A percentile compares a stretch with the other conserved stretches of the same genome.
phyloP scores from a whole-genome alignment of 225 moss, liverwort and hornwort genomes.

The Neckera pumila region DNA sequence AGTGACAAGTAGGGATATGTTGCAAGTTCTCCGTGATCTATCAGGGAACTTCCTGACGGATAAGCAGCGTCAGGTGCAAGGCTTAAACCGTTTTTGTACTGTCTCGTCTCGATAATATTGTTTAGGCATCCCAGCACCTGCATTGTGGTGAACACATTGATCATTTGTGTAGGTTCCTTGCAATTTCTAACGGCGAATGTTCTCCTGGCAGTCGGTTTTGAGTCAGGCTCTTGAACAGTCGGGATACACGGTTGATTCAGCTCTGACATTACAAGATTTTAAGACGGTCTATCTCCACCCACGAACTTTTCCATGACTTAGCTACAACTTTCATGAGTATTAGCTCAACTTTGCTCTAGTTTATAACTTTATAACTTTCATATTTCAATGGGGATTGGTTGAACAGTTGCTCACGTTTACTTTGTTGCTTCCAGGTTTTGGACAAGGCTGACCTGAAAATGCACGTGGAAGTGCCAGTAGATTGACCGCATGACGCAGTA shows the following conservation, averaged over 20 bases:
- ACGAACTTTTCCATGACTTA: not conserved
- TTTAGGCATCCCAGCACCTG: not conserved
- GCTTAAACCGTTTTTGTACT: not conserved
- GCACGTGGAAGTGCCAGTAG: constrained; percentile 91
- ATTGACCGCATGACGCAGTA: constrained; percentile 10
- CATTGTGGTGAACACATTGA: not conserved
- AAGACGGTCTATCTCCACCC: constrained; percentile 32
- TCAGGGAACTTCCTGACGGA: constrained; percentile 78
- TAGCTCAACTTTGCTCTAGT: not conserved
- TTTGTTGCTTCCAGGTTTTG: constrained; percentile 49
- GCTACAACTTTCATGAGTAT: not conserved
- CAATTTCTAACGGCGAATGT: not conserved
- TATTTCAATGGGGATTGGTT: not conserved
- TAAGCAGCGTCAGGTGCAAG: constrained; percentile 62
- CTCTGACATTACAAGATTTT: constrained; percentile 65
- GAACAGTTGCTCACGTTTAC: not conserved
- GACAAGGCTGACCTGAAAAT: constrained; percentile 75
- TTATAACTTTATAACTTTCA: too few species aligned
- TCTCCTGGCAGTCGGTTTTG: constrained; percentile 66
- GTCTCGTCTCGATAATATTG: not conserved
- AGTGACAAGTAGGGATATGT: constrained; percentile 68
- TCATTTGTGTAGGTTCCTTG: not conserved
- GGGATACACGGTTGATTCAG: constrained; percentile 67
- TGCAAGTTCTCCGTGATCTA: constrained; percentile 71
- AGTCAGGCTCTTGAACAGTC: constrained; percentile 76